These are phyloP conservation scores for Colletotrichum sp. DNA, from an alignment of 2,329 filamentous ascomycete genomes.

Conservation along the genomic window DNA sequence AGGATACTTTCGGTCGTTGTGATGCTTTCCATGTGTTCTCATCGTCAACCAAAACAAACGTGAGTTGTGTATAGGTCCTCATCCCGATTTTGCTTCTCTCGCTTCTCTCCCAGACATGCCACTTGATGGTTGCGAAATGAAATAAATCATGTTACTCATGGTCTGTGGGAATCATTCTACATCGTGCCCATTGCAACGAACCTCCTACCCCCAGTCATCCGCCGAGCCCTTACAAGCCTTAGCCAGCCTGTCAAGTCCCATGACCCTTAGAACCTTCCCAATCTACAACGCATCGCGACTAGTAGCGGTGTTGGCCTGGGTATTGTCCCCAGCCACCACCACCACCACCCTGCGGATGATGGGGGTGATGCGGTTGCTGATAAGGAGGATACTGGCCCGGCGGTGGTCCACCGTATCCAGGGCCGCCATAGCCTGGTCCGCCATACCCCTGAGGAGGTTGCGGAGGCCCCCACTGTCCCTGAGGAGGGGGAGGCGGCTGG, in stretches of 20 bases:
- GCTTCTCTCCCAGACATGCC: neutral
- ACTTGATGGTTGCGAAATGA: neutral
- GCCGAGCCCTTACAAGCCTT: neutral
- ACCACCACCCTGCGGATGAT: conserved; percentile 23
- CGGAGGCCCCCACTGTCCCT: conserved; percentile 23
- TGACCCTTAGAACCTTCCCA: neutral
- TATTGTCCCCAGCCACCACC: conserved; percentile 36
- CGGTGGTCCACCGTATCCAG: conserved; percentile 29
- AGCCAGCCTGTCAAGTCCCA: neutral
- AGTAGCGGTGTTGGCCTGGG: conserved; percentile 40
- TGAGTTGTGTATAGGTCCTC: neutral
- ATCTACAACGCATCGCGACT: neutral
- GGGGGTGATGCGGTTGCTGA: conserved; percentile 18
- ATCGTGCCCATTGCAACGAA: neutral
- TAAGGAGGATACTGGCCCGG: conserved; percentile 16
- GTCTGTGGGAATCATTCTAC: neutral
- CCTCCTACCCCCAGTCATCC: neutral
- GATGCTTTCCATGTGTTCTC: neutral
- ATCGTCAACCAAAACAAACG: neutral
- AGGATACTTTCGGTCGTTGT: neutral
- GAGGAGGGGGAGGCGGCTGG: conserved; percentile 27
- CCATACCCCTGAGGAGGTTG: conserved; percentile 29
- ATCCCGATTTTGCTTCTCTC: neutral
- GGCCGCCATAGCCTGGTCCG: conserved; percentile 31
- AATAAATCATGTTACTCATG: neutral